These are phyloP conservation scores for Wickerhamiella australiensis DNA, from an alignment of 805 yeast genomes.

Conservation along the genomic window DNA sequence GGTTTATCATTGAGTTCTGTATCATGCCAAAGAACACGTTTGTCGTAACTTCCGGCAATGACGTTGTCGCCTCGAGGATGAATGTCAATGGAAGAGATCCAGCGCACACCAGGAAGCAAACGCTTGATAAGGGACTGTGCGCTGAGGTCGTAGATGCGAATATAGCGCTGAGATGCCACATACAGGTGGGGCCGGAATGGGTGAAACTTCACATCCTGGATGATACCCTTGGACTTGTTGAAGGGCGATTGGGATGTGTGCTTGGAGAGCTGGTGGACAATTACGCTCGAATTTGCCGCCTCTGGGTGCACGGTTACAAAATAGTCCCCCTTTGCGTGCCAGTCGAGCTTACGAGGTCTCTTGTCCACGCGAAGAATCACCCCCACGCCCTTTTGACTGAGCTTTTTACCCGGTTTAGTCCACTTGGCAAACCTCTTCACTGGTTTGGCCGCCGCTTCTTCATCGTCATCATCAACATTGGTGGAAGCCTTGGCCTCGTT, in stretches of 20 bases:
- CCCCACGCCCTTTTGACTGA: slow-evolving; percentile 51
- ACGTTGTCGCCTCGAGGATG: slow-evolving; percentile 96
- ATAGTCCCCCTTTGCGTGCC: slow-evolving; percentile 98
- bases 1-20: slow-evolving; percentile 80
- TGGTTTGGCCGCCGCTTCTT: slow-evolving; percentile 25
- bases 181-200: slow-evolving; percentile 89
- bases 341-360: slow-evolving; percentile 67
- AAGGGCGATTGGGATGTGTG: slow-evolving; percentile 95
- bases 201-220: slow-evolving; percentile 94
- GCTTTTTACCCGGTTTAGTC: slow-evolving; percentile 63
- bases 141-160: slow-evolving; percentile 80
- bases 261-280: slow-evolving; percentile 88
- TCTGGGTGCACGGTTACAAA: slow-evolving; percentile 95
- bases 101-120: slow-evolving; percentile 87
- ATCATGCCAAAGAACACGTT: slow-evolving; percentile 95
- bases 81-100: slow-evolving; percentile 82
- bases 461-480: slow-evolving; percentile 27
- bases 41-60: slow-evolving; percentile 84
- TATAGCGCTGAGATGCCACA: slow-evolving; percentile 87
- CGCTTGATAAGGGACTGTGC: slow-evolving; percentile 76
- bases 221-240: slow-evolving; percentile 81
- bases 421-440: slow-evolving; percentile 44
- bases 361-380: slow-evolving; percentile 54
- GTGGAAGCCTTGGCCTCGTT: slow-evolving; percentile 24
- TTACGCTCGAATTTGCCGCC: slow-evolving; percentile 72